Conservation (phyloP, 495 filamentous ascomycete genomes). For the Pseudoneurospora amorphoporcata region DNA sequence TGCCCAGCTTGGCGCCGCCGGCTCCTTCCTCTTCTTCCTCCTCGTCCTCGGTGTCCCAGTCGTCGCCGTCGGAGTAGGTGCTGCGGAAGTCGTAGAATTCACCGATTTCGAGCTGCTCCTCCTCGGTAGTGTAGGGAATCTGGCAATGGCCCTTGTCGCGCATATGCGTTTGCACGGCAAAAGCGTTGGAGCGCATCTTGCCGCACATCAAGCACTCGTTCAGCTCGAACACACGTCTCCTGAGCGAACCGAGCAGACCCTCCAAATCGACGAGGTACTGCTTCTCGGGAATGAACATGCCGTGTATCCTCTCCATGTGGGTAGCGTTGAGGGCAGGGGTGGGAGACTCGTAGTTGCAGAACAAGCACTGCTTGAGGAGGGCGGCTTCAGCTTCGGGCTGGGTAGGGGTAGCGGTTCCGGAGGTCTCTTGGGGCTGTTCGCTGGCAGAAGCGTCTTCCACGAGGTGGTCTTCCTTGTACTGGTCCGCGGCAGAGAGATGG, state of each 20-base stretch:
- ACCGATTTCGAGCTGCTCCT: constrained; percentile 90
- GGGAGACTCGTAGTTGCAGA: constrained; percentile 76
- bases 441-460: constrained; percentile 25
- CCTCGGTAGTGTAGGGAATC: constrained; percentile 83
- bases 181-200: constrained; percentile 59
- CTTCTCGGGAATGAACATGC: constrained; percentile 91
- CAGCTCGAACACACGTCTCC: constrained; percentile 64
- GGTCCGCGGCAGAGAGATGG: constrained; percentile 38
- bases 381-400: constrained; percentile 14
- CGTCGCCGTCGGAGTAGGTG: constrained; percentile 69
- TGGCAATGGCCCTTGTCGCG: constrained; percentile 92
- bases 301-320: constrained; percentile 88
- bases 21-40: constrained; percentile 45
- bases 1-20: constrained; percentile 51
- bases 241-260: constrained; percentile 65
- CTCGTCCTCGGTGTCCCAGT: constrained; percentile 57
- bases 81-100: constrained; percentile 95
- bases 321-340: constrained; percentile 59
- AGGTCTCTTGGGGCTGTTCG: constrained; percentile 17
- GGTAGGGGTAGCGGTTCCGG: constrained; percentile 12
- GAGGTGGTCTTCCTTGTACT: constrained; percentile 30
- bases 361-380: constrained; percentile 64
- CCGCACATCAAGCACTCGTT: constrained; percentile 71
- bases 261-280: constrained; percentile 70
- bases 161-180: constrained; percentile 89